Evolutionary conservation across 2,329 filamentous ascomycete species (phyloP).

Genomic region (Sclerotinia trifoliorum): DNA sequence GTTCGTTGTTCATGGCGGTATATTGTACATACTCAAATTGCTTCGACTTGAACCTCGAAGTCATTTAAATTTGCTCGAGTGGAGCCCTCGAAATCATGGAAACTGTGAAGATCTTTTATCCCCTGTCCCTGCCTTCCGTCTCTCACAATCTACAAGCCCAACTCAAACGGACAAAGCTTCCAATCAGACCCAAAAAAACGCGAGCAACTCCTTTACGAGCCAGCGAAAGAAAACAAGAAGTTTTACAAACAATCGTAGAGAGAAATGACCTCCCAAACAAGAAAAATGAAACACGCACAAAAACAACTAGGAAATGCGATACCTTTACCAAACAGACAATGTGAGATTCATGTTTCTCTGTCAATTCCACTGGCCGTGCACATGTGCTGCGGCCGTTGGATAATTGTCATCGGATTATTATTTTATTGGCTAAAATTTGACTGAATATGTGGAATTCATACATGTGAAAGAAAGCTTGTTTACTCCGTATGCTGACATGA

Average conservation of each 20-base stretch:
- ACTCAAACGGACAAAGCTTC: not conserved
- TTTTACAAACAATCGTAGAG: not conserved
- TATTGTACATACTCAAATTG: conserved; percentile 21
- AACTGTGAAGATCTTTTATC: conserved; percentile 3
- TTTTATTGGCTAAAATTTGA: not conserved
- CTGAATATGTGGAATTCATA: not conserved
- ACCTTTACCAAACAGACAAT: not conserved
- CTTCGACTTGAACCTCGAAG: conserved; percentile 9
- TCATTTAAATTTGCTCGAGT: conserved; percentile 15
- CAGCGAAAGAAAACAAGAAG: not conserved
- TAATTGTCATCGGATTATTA: not conserved
- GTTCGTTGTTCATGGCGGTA: conserved; percentile 11
- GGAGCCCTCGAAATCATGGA: conserved; percentile 13
- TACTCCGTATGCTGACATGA: not conserved
- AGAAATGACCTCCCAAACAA: not conserved
- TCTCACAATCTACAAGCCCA: not conserved
- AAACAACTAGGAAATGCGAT: not conserved
- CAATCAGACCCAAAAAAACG: not conserved
- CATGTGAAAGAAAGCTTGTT: conserved; percentile 15
- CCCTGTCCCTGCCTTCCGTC: not conserved
- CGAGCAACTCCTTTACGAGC: not conserved
- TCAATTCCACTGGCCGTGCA: not conserved
- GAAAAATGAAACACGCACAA: not conserved
- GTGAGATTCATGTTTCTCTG: not conserved
- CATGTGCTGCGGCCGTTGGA: not conserved